Conservation (phyloP, 805 yeast species). For the Spathaspora passalidarum region DNA sequence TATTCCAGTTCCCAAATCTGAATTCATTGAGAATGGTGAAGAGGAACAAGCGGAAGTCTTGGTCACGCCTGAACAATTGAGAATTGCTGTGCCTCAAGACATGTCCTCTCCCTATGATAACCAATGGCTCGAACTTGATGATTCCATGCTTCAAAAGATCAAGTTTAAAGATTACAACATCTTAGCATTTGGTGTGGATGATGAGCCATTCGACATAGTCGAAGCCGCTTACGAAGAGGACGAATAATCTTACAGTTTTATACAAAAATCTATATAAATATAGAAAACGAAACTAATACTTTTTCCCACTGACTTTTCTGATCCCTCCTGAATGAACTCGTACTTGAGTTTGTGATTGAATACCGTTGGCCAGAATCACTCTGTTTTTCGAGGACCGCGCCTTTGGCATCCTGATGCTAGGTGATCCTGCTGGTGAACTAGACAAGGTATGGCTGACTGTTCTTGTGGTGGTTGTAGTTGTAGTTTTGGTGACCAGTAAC, state of each 20-base stretch:
- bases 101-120: conserved; percentile 30
- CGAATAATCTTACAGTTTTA: conserved; percentile 8
- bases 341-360: conserved; percentile 3
- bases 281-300: conserved; percentile 2
- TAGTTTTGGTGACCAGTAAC: conserved; percentile 35
- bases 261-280: background rate
- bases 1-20: conserved; percentile 14
- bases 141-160: conserved; percentile 23
- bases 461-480: conserved; percentile 48
- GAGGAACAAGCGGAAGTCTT: conserved; percentile 7
- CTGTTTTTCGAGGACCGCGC: conserved; percentile 17
- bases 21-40: conserved; percentile 6
- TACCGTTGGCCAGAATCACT: background rate
- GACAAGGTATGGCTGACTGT: conserved; percentile 43
- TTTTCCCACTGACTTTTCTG: conserved; percentile 22
- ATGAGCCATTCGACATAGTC: conserved; percentile 31
- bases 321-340: conserved; percentile 21
- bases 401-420: conserved; percentile 16
- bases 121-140: conserved; percentile 31
- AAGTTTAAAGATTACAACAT: conserved; percentile 39
- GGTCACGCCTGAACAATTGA: conserved; percentile 22
- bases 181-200: conserved; percentile 40
- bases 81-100: conserved; percentile 43
- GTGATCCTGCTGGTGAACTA: conserved; percentile 24
- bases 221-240: conserved; percentile 37